A percentile compares a stretch with the other conserved stretches of the same genome.
Evolutionary conservation across 257 asterid genomes (phyloP).

Genomic region (Petunia axillaris): DNA sequence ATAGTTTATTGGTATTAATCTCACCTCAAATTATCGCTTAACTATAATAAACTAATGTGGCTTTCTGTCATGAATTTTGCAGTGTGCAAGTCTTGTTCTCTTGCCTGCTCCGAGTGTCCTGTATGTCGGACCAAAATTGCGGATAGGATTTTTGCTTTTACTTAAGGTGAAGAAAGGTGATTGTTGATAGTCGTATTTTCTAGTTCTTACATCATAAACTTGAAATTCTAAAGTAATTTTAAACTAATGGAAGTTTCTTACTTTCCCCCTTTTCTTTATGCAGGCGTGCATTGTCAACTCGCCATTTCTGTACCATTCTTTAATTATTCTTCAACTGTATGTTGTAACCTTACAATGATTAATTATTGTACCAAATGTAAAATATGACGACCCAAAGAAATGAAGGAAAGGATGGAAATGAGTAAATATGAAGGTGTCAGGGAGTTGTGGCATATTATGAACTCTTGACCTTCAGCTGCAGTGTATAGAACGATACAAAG

Average conservation of each 20-base stretch:
- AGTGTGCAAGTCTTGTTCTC: conserved; percentile 83
- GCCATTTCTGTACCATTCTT: conserved; percentile 24
- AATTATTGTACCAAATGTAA: conserved; percentile 19
- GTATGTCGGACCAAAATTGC: conserved; percentile 76
- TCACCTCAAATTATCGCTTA: no score
- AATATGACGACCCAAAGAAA: conserved; percentile 15
- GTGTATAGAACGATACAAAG: conserved; percentile 23
- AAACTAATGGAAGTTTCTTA: conserved; percentile 20
- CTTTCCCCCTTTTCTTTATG: conserved; percentile 6
- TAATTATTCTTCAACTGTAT: conserved; percentile 19
- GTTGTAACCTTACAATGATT: conserved; percentile 22
- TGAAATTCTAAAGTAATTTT: background rate
- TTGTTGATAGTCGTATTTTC: background rate
- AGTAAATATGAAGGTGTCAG: conserved; percentile 15
- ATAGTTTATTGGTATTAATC: no score
- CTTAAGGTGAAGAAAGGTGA: conserved; percentile 44
- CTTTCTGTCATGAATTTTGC: conserved; percentile 35
- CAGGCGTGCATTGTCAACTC: conserved; percentile 20
- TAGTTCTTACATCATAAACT: background rate
- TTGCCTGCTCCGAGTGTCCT: conserved; percentile 89
- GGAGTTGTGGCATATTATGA: conserved; percentile 26
- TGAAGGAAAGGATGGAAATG: conserved; percentile 23
- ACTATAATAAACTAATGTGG: background rate
- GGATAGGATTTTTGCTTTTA: conserved; percentile 90
- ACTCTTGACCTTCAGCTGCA: conserved; percentile 25